Evolutionary conservation across 108 stramenopile genomes (phyloP).

Genomic region (Seminavis robusta): DNA sequence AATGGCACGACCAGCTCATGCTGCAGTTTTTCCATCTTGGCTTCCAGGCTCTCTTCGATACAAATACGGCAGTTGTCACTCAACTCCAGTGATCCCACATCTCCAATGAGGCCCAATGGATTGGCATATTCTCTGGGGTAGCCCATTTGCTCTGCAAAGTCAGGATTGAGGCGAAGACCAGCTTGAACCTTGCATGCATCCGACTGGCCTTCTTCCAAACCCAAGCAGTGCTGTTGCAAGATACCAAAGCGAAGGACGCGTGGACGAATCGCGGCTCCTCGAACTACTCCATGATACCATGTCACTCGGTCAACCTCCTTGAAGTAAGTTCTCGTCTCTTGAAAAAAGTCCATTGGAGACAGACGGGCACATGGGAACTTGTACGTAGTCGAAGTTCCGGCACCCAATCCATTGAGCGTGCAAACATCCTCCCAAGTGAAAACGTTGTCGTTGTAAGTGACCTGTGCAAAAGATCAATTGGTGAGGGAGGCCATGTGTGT

Average conservation of each 20-base stretch:
- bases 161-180: slow-evolving; percentile 2
- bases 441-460: slow-evolving; percentile 15
- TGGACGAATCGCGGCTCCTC: slow-evolving; percentile 20
- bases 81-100: slow-evolving; percentile 40
- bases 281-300: slow-evolving; percentile 35
- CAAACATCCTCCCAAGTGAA: slow-evolving; percentile 39
- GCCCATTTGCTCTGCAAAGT: slow-evolving; percentile 3
- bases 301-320: slow-evolving; percentile 24
- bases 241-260: slow-evolving; percentile 36
- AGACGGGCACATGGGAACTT: slow-evolving; percentile 35
- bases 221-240: slow-evolving; percentile 16
- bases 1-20: not conserved
- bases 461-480: too few species aligned
- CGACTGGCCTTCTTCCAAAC: not conserved
- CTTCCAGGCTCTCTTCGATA: slow-evolving; percentile 30
- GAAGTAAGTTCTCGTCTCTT: slow-evolving; percentile 41
- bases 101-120: slow-evolving; percentile 26
- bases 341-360: slow-evolving; percentile 46
- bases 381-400: slow-evolving; percentile 9
- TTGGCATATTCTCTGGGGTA: slow-evolving; percentile 7
- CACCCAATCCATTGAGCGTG: slow-evolving; percentile 11
- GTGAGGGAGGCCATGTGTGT: not conserved
- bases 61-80: slow-evolving; percentile 38
- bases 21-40: slow-evolving; percentile 11
- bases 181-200: slow-evolving; percentile 5